These are phyloP conservation scores for Talinum fruticosum DNA, from an alignment of 148 eudicot species.

Conservation along the genomic window DNA sequence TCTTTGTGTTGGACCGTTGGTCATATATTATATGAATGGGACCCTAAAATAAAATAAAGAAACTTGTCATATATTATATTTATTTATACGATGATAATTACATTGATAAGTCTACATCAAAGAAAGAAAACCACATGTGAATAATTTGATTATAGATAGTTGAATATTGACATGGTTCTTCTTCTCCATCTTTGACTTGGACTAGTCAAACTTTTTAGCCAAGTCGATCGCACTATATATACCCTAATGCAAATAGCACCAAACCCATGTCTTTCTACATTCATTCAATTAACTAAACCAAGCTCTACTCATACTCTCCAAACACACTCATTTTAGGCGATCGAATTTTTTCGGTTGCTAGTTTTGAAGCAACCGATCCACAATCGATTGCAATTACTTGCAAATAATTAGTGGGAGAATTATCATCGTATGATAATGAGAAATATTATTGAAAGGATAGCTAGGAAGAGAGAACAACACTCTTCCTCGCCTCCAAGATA, in stretches of 20 bases:
- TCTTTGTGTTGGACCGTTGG: not conserved
- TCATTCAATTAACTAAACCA: too few relatives aligned
- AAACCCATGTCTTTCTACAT: too few relatives aligned
- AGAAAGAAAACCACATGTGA: too few relatives aligned
- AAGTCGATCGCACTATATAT: not conserved
- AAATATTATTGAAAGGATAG: not conserved
- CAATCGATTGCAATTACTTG: too few relatives aligned
- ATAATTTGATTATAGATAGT: too few relatives aligned
- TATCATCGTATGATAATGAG: not conserved
- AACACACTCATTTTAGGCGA: too few relatives aligned
- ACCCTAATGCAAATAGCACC: not conserved
- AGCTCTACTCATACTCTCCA: too few relatives aligned
- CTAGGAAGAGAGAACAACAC: not conserved
- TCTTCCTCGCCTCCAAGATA: not conserved
- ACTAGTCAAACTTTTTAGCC: not conserved
- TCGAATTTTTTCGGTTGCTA: too few relatives aligned
- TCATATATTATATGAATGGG: not conserved
- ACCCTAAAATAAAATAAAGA: not conserved
- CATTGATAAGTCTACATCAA: not conserved
- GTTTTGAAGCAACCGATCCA: too few relatives aligned
- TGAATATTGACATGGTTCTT: too few relatives aligned
- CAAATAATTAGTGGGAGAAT: too few relatives aligned
- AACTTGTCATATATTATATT: not conserved
- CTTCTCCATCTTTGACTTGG: slow-evolving; percentile 8
- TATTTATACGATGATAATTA: too few relatives aligned